Evolutionary conservation across 192 early-diverging fungal species (phyloP).

Genomic region (Thamnidium elegans): DNA sequence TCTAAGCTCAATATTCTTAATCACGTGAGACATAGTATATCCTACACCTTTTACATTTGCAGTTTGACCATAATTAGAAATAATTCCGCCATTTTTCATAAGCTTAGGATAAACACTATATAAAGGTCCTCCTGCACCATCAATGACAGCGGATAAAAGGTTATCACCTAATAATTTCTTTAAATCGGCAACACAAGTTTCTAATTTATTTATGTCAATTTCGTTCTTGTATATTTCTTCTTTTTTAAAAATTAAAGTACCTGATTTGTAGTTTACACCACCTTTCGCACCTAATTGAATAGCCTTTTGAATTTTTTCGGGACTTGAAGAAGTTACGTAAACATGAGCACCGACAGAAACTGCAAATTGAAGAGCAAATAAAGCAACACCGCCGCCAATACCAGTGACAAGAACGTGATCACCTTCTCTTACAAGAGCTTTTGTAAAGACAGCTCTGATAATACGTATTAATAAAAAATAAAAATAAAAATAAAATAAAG

Average conservation of each 20-base stretch:
- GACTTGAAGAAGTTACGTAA: slow-evolving; percentile 64
- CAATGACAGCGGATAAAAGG: slow-evolving; percentile 55
- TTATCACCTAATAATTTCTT: slow-evolving; percentile 34
- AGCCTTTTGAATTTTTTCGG: slow-evolving; percentile 61
- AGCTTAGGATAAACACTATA: slow-evolving; percentile 40
- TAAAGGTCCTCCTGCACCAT: slow-evolving; percentile 62
- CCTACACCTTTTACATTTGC: slow-evolving; percentile 36
- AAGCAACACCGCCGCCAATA: slow-evolving; percentile 74
- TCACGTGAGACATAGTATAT: slow-evolving; percentile 43
- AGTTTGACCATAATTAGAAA: slow-evolving; percentile 62
- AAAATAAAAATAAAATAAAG: not conserved
- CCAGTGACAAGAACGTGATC: slow-evolving; percentile 65
- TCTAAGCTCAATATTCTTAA: slow-evolving; percentile 62
- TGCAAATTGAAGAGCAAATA: slow-evolving; percentile 64
- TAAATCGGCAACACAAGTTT: slow-evolving; percentile 47
- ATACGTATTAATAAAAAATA: not conserved
- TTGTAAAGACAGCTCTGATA: slow-evolving; percentile 57
- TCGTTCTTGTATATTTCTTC: not conserved
- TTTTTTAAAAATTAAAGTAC: slow-evolving; percentile 30
- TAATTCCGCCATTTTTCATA: slow-evolving; percentile 49
- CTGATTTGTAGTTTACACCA: slow-evolving; percentile 66
- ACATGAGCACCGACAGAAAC: slow-evolving; percentile 67
- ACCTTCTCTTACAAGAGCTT: slow-evolving; percentile 49
- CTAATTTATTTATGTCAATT: slow-evolving; percentile 20
- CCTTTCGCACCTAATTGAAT: slow-evolving; percentile 62